phyloP scores from a whole-genome alignment of 805 yeast species.

The Blastobotrys parvus region DNA sequence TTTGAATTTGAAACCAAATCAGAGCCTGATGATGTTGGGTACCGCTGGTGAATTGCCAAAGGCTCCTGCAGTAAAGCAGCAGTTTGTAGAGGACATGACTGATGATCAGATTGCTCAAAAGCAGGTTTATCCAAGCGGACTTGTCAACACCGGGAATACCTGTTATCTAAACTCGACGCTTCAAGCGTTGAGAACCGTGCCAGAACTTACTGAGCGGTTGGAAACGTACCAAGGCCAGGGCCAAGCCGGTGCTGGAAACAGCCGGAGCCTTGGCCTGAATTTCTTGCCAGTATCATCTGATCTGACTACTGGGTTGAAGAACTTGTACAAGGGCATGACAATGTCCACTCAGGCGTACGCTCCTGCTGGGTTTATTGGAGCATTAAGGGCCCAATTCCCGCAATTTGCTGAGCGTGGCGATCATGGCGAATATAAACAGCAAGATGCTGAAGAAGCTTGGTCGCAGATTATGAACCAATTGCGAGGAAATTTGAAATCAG shows the following conservation, averaged over 20 bases:
- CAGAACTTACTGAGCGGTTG: constrained; percentile 42
- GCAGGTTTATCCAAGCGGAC: constrained; percentile 49
- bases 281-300: constrained; percentile 10
- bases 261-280: no score
- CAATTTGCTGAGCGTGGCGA: constrained; percentile 75
- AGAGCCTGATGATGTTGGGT: constrained; percentile 81
- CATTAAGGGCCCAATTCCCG: constrained; percentile 57
- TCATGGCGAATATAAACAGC: constrained; percentile 77
- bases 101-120: constrained; percentile 33
- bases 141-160: constrained; percentile 65
- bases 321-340: constrained; percentile 25
- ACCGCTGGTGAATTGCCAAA: constrained; percentile 63
- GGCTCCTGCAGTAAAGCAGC: constrained; percentile 39
- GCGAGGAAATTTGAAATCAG: constrained; percentile 2
- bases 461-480: constrained; percentile 62
- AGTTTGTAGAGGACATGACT: constrained; percentile 63
- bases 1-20: constrained; percentile 53
- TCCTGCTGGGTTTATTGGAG: constrained; percentile 56
- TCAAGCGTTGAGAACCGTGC: constrained; percentile 43
- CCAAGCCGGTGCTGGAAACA: constrained; percentile 16
- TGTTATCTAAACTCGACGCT: constrained; percentile 68
- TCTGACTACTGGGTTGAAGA: constrained; percentile 26
- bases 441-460: constrained; percentile 96
- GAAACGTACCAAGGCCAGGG: constrained; percentile 26
- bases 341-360: constrained; percentile 39